Percentiles rank a stretch among this genome's conserved stretches.
Evolutionary conservation across 306 rosid species (phyloP).

Genomic region (Luffa aegyptiaca): DNA sequence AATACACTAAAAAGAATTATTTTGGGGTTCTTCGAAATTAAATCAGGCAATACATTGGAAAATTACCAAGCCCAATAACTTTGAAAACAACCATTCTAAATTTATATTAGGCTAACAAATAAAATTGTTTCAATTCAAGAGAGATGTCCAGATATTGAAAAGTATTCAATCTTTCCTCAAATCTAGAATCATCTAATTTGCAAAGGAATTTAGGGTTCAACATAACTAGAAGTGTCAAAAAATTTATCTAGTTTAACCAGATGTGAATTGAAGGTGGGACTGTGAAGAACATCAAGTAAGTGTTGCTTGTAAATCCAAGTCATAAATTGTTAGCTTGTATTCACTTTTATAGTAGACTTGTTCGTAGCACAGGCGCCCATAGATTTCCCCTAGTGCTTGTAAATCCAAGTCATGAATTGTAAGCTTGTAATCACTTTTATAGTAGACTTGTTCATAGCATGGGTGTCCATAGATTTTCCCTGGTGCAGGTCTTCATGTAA

Average conservation of each 20-base stretch:
- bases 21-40: background rate
- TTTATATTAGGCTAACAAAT: background rate
- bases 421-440: too few relatives aligned
- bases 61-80: background rate
- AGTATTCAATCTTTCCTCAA: background rate
- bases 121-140: background rate
- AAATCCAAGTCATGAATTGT: too few relatives aligned
- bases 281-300: background rate
- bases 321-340: background rate
- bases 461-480: too few relatives aligned
- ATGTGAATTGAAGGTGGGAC: background rate
- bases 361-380: background rate
- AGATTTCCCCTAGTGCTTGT: background rate
- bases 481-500: background rate
- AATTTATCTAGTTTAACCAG: too few relatives aligned
- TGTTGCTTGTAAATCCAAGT: background rate
- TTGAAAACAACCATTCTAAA: background rate
- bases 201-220: background rate
- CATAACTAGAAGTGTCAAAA: background rate
- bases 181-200: background rate
- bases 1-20: background rate
- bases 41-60: background rate
- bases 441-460: too few relatives aligned
- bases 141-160: background rate
- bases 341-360: background rate